Conservation (phyloP, 1,284 basidiomycete genomes). For the Hortiboletus rubellus region DNA sequence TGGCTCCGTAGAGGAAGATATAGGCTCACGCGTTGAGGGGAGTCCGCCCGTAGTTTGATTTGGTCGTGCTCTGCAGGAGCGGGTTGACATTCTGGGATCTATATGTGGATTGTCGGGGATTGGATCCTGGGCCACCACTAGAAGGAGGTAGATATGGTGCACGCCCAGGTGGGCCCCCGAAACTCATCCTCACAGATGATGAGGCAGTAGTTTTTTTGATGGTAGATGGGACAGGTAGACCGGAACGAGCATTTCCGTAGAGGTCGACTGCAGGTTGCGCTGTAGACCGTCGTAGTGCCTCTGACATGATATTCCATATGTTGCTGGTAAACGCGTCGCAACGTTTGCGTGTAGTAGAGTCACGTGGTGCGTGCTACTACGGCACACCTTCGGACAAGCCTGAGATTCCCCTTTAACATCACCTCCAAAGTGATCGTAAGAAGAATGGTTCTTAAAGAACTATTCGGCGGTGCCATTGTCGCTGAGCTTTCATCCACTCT, state of each 20-base stretch:
- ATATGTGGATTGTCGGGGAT: slow-evolving; percentile 64
- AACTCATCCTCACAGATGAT: slow-evolving; percentile 57
- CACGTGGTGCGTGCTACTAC: slow-evolving; percentile 20
- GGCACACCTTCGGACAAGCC: too few species aligned
- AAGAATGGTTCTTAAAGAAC: slow-evolving; percentile 21
- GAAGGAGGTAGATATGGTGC: slow-evolving; percentile 51
- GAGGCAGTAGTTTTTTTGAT: slow-evolving; percentile 54
- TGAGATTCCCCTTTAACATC: too few species aligned
- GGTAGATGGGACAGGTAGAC: slow-evolving; percentile 60
- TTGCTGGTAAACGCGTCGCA: slow-evolving; percentile 1
- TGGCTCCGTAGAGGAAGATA: slow-evolving; percentile 6
- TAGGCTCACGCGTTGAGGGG: slow-evolving; percentile 64
- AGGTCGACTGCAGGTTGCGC: slow-evolving; percentile 56
- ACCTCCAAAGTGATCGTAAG: too few species aligned
- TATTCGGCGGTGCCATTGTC: slow-evolving; percentile 84
- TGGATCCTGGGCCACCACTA: slow-evolving; percentile 41
- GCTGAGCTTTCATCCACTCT: slow-evolving; percentile 58
- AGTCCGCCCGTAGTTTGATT: slow-evolving; percentile 70
- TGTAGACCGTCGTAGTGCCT: slow-evolving; percentile 40
- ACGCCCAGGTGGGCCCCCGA: slow-evolving; percentile 64
- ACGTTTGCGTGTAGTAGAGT: neutral
- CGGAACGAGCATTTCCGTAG: slow-evolving; percentile 53
- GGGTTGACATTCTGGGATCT: slow-evolving; percentile 67
- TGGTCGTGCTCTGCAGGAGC: slow-evolving; percentile 65
- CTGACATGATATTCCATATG: too few species aligned